Conservation (phyloP, 768 basidiomycete genomes). For the Dioszegia crocea region DNA sequence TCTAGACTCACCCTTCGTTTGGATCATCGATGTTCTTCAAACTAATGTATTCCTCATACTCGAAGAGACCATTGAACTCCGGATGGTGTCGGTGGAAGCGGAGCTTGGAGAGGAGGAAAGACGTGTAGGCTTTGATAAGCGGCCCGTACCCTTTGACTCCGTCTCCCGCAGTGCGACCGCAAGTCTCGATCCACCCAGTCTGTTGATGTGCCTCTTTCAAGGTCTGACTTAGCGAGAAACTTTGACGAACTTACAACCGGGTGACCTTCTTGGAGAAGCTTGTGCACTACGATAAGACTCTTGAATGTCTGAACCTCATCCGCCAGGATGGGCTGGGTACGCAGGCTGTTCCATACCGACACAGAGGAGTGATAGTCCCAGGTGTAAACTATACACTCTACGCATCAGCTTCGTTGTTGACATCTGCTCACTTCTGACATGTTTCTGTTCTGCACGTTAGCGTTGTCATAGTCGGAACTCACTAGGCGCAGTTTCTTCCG, state of each 20-base stretch:
- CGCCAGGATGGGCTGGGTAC: slow-evolving; percentile 92
- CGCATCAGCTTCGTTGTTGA: not conserved
- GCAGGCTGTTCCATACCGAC: slow-evolving; percentile 94
- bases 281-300: slow-evolving; percentile 93
- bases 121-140: slow-evolving; percentile 90
- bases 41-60: slow-evolving; percentile 97
- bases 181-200: slow-evolving; percentile 97
- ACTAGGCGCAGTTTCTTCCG: slow-evolving; percentile 90
- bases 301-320: slow-evolving; percentile 99
- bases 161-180: slow-evolving; percentile 82
- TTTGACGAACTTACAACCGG: slow-evolving; percentile 62
- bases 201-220: slow-evolving; percentile 96
- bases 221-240: slow-evolving; percentile 56
- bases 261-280: slow-evolving; percentile 96
- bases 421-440: slow-evolving; percentile 82
- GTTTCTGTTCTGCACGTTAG: slow-evolving; percentile 69
- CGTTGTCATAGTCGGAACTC: not conserved
- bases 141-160: slow-evolving; percentile 81
- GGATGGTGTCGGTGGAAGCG: slow-evolving; percentile 91
- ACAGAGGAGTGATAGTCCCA: slow-evolving; percentile 99
- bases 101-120: slow-evolving; percentile 90
- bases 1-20: slow-evolving; percentile 80
- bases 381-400: slow-evolving; percentile 97
- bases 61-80: slow-evolving; percentile 97
- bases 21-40: slow-evolving; percentile 97